Evolutionary conservation across 495 filamentous ascomycete genomes (phyloP), one percentile per base, ranked within the genome.

Genomic region (Daldinia decipiens): DNA sequence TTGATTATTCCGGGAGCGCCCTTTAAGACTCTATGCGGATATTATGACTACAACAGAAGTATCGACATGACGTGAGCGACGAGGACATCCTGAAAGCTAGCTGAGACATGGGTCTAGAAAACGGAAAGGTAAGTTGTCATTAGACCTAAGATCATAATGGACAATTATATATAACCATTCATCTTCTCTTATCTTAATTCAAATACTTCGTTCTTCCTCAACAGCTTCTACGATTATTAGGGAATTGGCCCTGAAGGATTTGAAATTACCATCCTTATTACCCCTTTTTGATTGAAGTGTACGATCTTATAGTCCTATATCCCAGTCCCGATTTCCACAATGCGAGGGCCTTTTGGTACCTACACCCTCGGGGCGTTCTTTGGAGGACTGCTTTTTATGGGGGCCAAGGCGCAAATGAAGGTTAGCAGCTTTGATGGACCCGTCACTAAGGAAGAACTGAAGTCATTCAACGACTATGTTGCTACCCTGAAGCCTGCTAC

Each of bases 381-480:
- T 11, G 43, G 43, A 24, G 43, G 43, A 12, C 9, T 47, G 17
- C 43, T 47, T 47, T 47, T 24, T 11, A 8, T 21, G 12, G 55
- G 55, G 29, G 55, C 56, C 1, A 38, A 60, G 0, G 67, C 61
- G 11, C 45, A 56, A 27, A 70, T 70, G 55, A 70, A 65, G 26
- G 56, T 70, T 45, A 65, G 67, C 57, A 70, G 67, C 50, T 71
- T 71, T 29, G 63, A 71, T 40, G 68, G 68, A n/a, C 45, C 53
- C 9, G 61, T 65, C 56, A 70, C 67, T 5, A 45, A 65, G 5
- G 61, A 65, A 15, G 67, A 65, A 11, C 51, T 70, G 26, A 55
- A 70, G 34, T 70, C 67, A 13, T 70, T 70, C 67, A 70, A 65
- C 31, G 62, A 65, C 51, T 60, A 60, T 45, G 47, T 61, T 11